Percentiles rank a stretch among this genome's conserved stretches.
phyloP scores from a whole-genome alignment of 2,329 filamentous ascomycete genomes.

The Epichloe elymi region DNA sequence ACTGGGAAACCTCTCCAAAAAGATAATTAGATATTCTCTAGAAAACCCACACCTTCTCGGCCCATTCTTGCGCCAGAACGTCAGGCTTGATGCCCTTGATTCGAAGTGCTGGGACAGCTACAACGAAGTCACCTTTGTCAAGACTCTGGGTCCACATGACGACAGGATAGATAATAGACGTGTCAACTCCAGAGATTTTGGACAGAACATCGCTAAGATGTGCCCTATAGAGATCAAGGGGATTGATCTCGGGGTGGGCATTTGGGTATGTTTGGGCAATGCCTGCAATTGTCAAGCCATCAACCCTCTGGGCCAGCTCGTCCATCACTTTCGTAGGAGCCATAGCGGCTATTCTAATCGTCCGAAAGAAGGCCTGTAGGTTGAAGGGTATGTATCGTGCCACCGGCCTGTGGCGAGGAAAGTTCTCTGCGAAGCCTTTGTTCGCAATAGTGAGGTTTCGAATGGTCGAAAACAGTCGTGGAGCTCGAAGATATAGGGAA shows the following conservation, averaged over 20 bases:
- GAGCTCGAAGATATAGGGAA: neutral
- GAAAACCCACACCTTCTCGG: conserved; percentile 36
- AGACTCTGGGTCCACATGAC: conserved; percentile 67
- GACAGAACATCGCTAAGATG: conserved; percentile 59
- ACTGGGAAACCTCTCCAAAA: neutral
- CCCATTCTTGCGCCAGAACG: conserved; percentile 49
- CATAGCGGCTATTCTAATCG: conserved; percentile 1
- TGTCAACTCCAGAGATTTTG: conserved; percentile 56
- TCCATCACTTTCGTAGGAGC: conserved; percentile 1
- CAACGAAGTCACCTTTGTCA: conserved; percentile 70
- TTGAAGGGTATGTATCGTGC: neutral
- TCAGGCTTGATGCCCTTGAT: conserved; percentile 58
- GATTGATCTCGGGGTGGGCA: conserved; percentile 57
- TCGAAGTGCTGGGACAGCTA: conserved; percentile 68
- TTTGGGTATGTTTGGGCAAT: conserved; percentile 29
- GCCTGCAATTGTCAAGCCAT: conserved; percentile 5
- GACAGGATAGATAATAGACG: conserved; percentile 57
- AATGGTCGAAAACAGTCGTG: conserved; percentile 1
- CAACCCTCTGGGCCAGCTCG: conserved; percentile 6
- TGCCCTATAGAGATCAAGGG: conserved; percentile 67
- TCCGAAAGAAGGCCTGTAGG: neutral
- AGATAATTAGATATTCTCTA: neutral
- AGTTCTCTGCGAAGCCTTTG: neutral
- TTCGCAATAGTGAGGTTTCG: neutral
- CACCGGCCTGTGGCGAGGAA: neutral